These are phyloP conservation scores for Casuarina cunninghamiana DNA, from an alignment of 306 rosid species.

Conservation along the genomic window DNA sequence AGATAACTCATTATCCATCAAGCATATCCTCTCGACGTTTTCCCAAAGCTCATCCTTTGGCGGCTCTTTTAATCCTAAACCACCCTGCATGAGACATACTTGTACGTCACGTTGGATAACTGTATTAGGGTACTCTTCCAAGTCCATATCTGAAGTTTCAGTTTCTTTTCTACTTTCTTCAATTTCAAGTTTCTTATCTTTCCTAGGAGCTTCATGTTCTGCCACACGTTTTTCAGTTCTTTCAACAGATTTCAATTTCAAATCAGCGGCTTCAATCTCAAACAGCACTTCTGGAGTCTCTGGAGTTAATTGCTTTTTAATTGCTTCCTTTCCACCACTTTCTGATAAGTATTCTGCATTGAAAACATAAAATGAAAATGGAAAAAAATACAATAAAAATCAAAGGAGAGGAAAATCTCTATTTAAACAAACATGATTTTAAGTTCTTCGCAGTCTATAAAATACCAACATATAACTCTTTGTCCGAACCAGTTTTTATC, in stretches of 20 bases:
- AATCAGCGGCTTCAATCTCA: neutral
- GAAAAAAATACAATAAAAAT: neutral
- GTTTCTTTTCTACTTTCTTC: neutral
- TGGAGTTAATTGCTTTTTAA: neutral
- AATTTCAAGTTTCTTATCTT: neutral
- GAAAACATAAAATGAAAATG: neutral
- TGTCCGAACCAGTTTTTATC: too few species aligned
- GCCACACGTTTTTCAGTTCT: neutral
- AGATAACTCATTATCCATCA: neutral
- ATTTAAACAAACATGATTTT: neutral
- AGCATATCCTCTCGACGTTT: neutral
- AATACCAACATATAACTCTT: neutral
- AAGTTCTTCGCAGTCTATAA: neutral
- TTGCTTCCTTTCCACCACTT: neutral
- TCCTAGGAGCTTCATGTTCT: neutral
- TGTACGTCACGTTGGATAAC: neutral
- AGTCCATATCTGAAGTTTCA: neutral
- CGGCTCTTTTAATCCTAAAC: neutral
- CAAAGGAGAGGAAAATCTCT: neutral
- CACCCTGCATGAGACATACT: neutral
- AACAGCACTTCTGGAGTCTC: neutral
- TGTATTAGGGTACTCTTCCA: neutral
- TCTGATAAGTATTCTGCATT: neutral
- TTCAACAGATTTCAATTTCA: neutral
- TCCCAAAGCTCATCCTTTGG: neutral